Percentiles rank a stretch among this genome's conserved stretches.
Evolutionary conservation across 768 basidiomycete species (phyloP).

Genomic region (Lepiota subincarnata): DNA sequence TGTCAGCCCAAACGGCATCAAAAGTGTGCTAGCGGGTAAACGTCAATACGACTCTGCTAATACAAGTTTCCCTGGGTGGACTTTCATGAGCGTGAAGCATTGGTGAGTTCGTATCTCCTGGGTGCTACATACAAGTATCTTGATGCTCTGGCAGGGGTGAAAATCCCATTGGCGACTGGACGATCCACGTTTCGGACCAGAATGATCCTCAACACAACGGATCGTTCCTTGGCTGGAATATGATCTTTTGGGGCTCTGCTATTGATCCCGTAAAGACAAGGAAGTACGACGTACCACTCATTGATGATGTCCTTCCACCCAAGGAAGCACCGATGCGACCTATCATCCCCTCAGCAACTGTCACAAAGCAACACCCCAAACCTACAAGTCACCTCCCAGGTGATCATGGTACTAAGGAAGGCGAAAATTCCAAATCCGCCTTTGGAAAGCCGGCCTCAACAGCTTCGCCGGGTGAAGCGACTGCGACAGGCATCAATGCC

Average conservation of each 20-base stretch:
- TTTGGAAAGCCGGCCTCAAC: constrained; percentile 39
- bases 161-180: constrained; percentile 88
- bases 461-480: constrained; percentile 17
- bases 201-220: constrained; percentile 49
- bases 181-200: constrained; percentile 80
- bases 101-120: constrained; percentile 54
- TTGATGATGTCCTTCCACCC: constrained; percentile 47
- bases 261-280: constrained; percentile 66
- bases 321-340: constrained; percentile 35
- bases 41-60: constrained; percentile 60
- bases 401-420: constrained; percentile 78
- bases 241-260: constrained; percentile 88
- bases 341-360: constrained; percentile 27
- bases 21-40: constrained; percentile 74
- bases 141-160: constrained; percentile 67
- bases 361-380: constrained; percentile 67
- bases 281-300: constrained; percentile 55
- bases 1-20: constrained; percentile 79
- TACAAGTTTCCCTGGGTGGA: constrained; percentile 89
- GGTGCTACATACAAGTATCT: constrained; percentile 14
- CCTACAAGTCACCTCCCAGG: constrained; percentile 85
- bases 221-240: constrained; percentile 85
- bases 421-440: constrained; percentile 76
- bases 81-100: constrained; percentile 98
- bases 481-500: constrained; percentile 38